Evolutionary conservation across 768 basidiomycete species (phyloP), one percentile per base, ranked within the genome.

Genomic region (Boletellus sp.): DNA sequence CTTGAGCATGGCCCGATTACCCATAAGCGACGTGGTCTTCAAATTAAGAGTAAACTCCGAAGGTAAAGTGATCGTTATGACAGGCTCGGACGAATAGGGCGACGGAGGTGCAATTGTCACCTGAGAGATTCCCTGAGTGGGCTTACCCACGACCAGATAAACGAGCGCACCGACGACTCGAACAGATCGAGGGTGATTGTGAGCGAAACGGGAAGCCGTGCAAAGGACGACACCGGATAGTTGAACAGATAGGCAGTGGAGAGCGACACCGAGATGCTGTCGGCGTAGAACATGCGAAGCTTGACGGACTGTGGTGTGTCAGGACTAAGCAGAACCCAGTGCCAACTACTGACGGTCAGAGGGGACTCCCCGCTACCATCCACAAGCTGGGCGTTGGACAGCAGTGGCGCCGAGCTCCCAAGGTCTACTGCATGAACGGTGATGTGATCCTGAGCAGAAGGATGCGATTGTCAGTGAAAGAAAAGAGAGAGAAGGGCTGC

Each of bases 1-100:
- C 52, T 92, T 93, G 1, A 99, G 78, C 70, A 97, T 96, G n/a
- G 96, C 94, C 39, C 95, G 84, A 56, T 90, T 94, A 17, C 96
- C 96, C 74, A 98, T 85, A 4, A 97, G 78, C 23, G 94, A 97
- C 7, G 85, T 91, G 11, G 91, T 94, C 43, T 85, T 82, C 37
- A 99, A 75, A 58, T 88, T 83, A 17, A 99, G 82, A 15, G 82
- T 82, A 61, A 99, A 96, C 60, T 90, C 84, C 2, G 92, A 87
- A 22, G 88, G 81, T 19, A 99, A 79, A 26, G 81, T 82, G 32
- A 95, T 64, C 1, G 83, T 81, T 49, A 95, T 55, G 54, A 77
- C 74, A 45, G 90, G 80, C 57, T 84, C 61, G 49, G 76, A 42
- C 42, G 79, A 73, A 61, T 76, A 56, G 36, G 78, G 66, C 41